Base-by-base conservation (phyloP, 352 stramenopile genomes). In the Pythium vanterpoolii region DNA sequence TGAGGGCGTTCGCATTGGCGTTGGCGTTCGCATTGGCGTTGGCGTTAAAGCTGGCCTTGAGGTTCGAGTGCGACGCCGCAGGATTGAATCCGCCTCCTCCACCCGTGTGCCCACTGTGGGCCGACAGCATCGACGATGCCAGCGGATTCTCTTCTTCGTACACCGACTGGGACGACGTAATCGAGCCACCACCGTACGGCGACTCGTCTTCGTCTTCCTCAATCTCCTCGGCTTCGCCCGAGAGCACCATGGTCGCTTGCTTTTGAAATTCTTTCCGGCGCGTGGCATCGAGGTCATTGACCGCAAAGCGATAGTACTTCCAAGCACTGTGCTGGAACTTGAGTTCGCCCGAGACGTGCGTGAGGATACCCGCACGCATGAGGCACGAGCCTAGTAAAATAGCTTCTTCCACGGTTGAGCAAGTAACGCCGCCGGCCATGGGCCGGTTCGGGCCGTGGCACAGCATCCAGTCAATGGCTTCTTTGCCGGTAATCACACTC, bases 271-370 rank as follows among this genome's bases (percentile, higher is more conserved):
- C 79, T 24, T 75, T 74, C 31, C 86, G 76, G 31, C 68, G 51
- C 5, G 51, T 31, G 5, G 68, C 30, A 50, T 95, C 86, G 46
- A 92, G 65, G 43, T 95, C 81, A 48, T 89, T 77, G 5, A 95
- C 82, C 40, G 75, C 84, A 63, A 95, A 95, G 4, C 86, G 83
- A 60, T 95, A 95, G 53, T 95, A 95, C 56, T 92, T 93, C 78
- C 82, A 93, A 50, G 82, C 86, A 53, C 76, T 91, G 64, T 89
- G 93, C 8, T 78, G 72, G 51, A 93, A 93, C 23, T 80, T 76
- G 18, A 66, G 67, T 19, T 91, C 83, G 23, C 82, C 83, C 21
- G 83, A 89, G 3, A 92, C 79, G 24, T 93, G 80, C 31, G 79
- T 76, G 30, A 95, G 66, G 18, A 95, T 73, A 2, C 77, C 77